A percentile compares a stretch with the other conserved stretches of the same genome.
These are phyloP conservation scores for Aureobasidium sp. DNA, from an alignment of 2,329 filamentous ascomycete species.

Conservation along the genomic window DNA sequence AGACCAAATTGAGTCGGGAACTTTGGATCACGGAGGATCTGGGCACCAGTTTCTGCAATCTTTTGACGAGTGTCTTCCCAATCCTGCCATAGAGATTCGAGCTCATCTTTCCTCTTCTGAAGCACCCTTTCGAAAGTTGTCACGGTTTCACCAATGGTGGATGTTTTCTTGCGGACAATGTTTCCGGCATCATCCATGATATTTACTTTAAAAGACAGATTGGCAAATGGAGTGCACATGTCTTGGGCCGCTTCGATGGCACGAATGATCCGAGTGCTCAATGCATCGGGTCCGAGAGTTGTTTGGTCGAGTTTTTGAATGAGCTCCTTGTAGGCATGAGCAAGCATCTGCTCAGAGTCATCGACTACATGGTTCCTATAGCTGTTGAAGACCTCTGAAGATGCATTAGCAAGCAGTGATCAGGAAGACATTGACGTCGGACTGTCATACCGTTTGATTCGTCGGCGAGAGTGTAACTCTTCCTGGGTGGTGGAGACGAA, in stretches of 20 bases:
- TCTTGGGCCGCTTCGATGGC: slow-evolving; percentile 12
- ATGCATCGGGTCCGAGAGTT: slow-evolving; percentile 18
- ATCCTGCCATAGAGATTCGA: slow-evolving; percentile 1
- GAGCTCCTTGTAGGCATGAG: slow-evolving; percentile 18
- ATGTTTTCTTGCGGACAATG: not conserved
- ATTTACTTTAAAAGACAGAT: slow-evolving; percentile 19
- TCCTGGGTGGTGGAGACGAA: slow-evolving; percentile 3
- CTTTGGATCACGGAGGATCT: slow-evolving; percentile 1
- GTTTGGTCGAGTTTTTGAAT: slow-evolving; percentile 18
- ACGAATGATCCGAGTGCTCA: slow-evolving; percentile 19
- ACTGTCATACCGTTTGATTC: slow-evolving; percentile 12
- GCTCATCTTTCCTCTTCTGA: not conserved
- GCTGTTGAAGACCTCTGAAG: slow-evolving; percentile 16
- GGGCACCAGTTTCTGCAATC: slow-evolving; percentile 5
- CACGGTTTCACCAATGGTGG: slow-evolving; percentile 17
- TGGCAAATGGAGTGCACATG: slow-evolving; percentile 19
- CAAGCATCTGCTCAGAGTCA: slow-evolving; percentile 9
- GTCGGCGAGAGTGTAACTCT: slow-evolving; percentile 10
- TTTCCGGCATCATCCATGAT: slow-evolving; percentile 14
- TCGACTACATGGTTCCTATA: slow-evolving; percentile 16
- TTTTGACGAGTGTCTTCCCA: slow-evolving; percentile 4
- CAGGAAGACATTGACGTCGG: not conserved
- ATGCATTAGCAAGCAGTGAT: not conserved
- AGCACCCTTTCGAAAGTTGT: slow-evolving; percentile 14
- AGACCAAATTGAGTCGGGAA: slow-evolving; percentile 14